phyloP scores from a whole-genome alignment of 495 filamentous ascomycete species.

The Aspergillus wentii region DNA sequence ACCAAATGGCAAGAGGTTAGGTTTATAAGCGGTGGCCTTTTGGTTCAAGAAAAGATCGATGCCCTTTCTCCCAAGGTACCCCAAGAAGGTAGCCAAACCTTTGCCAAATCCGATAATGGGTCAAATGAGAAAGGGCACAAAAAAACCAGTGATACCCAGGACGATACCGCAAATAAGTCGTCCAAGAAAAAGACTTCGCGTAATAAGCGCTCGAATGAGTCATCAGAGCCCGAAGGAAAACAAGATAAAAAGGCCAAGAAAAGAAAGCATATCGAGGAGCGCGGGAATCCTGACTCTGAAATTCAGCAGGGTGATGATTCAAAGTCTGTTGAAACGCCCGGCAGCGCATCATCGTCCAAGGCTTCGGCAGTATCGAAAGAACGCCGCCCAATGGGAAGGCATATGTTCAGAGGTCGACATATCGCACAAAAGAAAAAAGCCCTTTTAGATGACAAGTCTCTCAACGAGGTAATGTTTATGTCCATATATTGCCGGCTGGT shows the following conservation, averaged over 20 bases:
- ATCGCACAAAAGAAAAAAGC: slow-evolving; percentile 78
- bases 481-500: not conserved
- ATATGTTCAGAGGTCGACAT: slow-evolving; percentile 62
- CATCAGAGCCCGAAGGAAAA: slow-evolving; percentile 17
- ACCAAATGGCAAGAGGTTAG: slow-evolving; percentile 67
- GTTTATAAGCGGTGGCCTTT: slow-evolving; percentile 76
- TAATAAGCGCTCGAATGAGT: slow-evolving; percentile 1
- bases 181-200: not conserved
- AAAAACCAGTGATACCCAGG: slow-evolving; percentile 2
- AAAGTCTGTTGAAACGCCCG: slow-evolving; percentile 12
- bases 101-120: not conserved
- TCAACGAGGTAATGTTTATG: slow-evolving; percentile 62
- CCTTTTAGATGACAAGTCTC: slow-evolving; percentile 61
- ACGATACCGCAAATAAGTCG: not conserved
- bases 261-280: slow-evolving; percentile 45
- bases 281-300: slow-evolving; percentile 11
- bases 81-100: not conserved
- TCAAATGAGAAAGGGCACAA: slow-evolving; percentile 4
- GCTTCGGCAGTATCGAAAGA: slow-evolving; percentile 31
- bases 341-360: slow-evolving; percentile 12
- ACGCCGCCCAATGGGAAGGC: slow-evolving; percentile 46
- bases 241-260: slow-evolving; percentile 18
- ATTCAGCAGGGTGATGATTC: slow-evolving; percentile 7
- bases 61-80: slow-evolving; percentile 19
- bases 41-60: slow-evolving; percentile 62